Percentiles rank a stretch among this genome's conserved stretches.
Conservation (phyloP, 768 basidiomycete species). For the Psilocybe cyanescens region DNA sequence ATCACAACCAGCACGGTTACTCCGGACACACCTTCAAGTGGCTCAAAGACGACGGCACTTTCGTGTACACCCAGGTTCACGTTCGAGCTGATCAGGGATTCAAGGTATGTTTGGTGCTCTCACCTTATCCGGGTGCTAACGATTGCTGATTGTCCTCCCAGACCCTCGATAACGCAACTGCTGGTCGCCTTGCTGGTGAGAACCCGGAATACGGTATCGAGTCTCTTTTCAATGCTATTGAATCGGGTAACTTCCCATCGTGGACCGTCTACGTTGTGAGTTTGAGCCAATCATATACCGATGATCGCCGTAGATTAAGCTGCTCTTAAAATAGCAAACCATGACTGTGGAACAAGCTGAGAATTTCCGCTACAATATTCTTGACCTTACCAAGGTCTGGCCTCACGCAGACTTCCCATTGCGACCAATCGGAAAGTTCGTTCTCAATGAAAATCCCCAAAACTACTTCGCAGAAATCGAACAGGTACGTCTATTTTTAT, state of each 20-base stretch:
- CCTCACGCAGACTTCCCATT: conserved; percentile 89
- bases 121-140: conserved; percentile 8
- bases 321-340: conserved; percentile 62
- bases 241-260: conserved; percentile 75
- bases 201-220: conserved; percentile 89
- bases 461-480: conserved; percentile 97
- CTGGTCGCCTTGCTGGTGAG: conserved; percentile 66
- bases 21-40: conserved; percentile 93
- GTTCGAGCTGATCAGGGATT: conserved; percentile 78
- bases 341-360: conserved; percentile 94
- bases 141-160: conserved; percentile 30
- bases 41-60: conserved; percentile 82
- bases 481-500: conserved; percentile 56
- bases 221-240: conserved; percentile 81
- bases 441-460: conserved; percentile 75
- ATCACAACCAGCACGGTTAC: conserved; percentile 87
- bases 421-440: conserved; percentile 84
- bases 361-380: conserved; percentile 86
- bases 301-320: not conserved
- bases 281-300: conserved; percentile 9
- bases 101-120: conserved; percentile 51
- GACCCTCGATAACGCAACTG: conserved; percentile 74
- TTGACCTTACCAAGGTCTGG: conserved; percentile 93
- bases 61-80: conserved; percentile 89
- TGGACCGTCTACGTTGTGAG: conserved; percentile 89